These are phyloP conservation scores for Penstemon eatonii DNA, from an alignment of 257 asterid species.

Conservation along the genomic window DNA sequence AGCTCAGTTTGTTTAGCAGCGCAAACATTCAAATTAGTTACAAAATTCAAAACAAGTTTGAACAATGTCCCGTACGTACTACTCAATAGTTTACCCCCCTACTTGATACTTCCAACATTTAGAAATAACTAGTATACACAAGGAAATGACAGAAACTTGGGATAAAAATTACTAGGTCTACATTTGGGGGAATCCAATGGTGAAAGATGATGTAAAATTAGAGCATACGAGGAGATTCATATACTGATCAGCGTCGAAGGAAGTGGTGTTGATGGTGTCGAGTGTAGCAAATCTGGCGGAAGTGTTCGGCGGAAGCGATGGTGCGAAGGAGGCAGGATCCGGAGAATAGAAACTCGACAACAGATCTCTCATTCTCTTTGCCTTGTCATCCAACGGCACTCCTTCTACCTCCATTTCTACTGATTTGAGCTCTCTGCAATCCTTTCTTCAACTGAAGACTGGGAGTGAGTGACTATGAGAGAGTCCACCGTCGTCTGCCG, in stretches of 20 bases:
- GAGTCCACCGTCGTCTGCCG: background rate
- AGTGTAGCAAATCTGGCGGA: constrained; percentile 90
- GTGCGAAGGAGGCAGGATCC: constrained; percentile 59
- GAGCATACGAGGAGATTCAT: constrained; percentile 89
- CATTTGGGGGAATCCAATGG: too few relatives aligned
- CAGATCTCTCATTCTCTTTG: constrained; percentile 97
- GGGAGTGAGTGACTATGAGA: background rate
- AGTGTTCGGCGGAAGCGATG: constrained; percentile 40
- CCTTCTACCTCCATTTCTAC: constrained; percentile 65
- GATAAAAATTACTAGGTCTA: too few relatives aligned
- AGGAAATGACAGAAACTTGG: too few relatives aligned
- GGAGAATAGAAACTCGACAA: constrained; percentile 87
- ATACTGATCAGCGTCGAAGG: constrained; percentile 91
- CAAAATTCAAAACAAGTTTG: too few relatives aligned
- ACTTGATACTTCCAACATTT: too few relatives aligned
- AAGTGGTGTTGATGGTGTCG: constrained; percentile 83
- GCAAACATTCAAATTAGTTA: too few relatives aligned
- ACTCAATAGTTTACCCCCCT: too few relatives aligned
- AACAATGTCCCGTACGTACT: too few relatives aligned
- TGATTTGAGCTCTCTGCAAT: background rate
- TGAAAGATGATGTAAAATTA: too few relatives aligned
- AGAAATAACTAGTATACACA: too few relatives aligned
- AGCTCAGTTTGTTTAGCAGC: too few relatives aligned
- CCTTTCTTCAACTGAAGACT: background rate
- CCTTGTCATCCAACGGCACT: constrained; percentile 78